Conservation (phyloP, 2,329 filamentous ascomycete species). For the Cercospora sp. region DNA sequence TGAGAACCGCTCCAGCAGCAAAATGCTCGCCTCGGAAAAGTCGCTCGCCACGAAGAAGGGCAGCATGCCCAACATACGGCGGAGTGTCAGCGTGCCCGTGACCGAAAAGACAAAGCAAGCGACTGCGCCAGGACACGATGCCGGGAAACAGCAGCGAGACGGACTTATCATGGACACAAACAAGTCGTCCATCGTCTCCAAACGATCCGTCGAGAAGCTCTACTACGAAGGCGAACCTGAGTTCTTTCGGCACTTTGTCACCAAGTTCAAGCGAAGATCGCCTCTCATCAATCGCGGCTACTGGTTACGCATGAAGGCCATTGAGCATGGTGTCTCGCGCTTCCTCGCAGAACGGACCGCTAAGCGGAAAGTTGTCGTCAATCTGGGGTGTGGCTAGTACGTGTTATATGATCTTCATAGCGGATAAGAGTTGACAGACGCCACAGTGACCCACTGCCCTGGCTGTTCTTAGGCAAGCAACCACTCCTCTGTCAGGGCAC, state of each 20-base stretch:
- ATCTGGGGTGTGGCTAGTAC: constrained; percentile 86
- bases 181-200: constrained; percentile 88
- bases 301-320: constrained; percentile 78
- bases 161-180: constrained; percentile 63
- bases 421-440: constrained; percentile 17
- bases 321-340: constrained; percentile 71
- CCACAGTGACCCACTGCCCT: constrained; percentile 78
- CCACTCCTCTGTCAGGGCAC: constrained; percentile 58
- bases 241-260: constrained; percentile 85
- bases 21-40: constrained; percentile 30
- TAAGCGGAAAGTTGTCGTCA: constrained; percentile 72
- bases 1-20: constrained; percentile 25
- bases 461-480: constrained; percentile 74
- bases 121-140: constrained; percentile 19
- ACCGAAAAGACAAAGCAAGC: constrained; percentile 15
- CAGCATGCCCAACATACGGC: constrained; percentile 15
- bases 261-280: constrained; percentile 77
- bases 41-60: constrained; percentile 15
- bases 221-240: constrained; percentile 77
- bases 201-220: constrained; percentile 85
- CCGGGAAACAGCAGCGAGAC: constrained; percentile 36
- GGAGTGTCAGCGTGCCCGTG: constrained; percentile 27
- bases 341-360: constrained; percentile 64
- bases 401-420: constrained; percentile 34
- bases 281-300: constrained; percentile 90